These are phyloP conservation scores for Quercus rubra DNA, from an alignment of 306 rosid species.

Conservation along the genomic window DNA sequence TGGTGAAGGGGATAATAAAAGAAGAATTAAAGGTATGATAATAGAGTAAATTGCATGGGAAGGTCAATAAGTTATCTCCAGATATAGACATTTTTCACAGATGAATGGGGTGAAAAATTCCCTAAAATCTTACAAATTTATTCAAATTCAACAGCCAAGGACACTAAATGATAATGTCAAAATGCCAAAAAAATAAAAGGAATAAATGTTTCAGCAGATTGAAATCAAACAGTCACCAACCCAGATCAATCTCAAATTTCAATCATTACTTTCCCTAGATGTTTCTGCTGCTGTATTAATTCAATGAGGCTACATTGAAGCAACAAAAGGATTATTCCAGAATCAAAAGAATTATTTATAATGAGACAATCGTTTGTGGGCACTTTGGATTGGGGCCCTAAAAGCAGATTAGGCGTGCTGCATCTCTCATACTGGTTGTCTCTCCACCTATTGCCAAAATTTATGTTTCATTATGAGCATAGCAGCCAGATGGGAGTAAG, in stretches of 20 bases:
- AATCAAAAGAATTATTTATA: not conserved
- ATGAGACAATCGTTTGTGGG: not conserved
- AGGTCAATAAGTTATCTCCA: not conserved
- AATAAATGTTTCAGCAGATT: not conserved
- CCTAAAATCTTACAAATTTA: too few relatives aligned
- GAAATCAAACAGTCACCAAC: not conserved
- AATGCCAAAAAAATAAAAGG: not conserved
- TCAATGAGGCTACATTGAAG: too few relatives aligned
- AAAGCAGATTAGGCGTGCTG: not conserved
- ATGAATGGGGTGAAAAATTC: too few relatives aligned
- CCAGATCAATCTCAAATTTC: not conserved
- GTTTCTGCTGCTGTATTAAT: not conserved
- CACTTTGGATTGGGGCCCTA: not conserved
- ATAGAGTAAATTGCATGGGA: not conserved
- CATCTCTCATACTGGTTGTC: not conserved
- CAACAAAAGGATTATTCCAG: too few relatives aligned
- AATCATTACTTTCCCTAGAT: not conserved
- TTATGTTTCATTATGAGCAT: not conserved
- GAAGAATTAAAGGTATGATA: slow-evolving; percentile 16
- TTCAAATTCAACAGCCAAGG: too few relatives aligned
- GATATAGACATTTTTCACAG: not conserved
- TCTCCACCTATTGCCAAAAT: not conserved
- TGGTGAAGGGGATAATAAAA: not conserved
- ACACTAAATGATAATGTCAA: too few relatives aligned
- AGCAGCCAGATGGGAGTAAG: not conserved